Percentiles rank a stretch among this genome's conserved stretches.
These are phyloP conservation scores for Exophiala bonariae DNA, from an alignment of 2,329 filamentous ascomycete species.

Conservation along the genomic window DNA sequence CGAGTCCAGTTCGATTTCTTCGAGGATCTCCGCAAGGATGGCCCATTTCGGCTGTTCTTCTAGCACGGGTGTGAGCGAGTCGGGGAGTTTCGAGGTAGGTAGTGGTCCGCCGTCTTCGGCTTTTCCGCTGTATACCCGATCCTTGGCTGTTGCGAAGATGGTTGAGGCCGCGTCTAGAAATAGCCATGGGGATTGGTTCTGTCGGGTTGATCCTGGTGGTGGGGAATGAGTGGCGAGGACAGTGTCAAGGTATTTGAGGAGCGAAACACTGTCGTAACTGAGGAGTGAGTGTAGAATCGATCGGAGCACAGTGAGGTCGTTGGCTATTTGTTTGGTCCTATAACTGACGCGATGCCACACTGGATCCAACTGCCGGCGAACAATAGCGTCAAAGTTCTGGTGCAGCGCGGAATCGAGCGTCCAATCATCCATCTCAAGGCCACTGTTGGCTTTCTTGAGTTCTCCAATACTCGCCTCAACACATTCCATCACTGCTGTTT, in stretches of 20 bases:
- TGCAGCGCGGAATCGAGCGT: conserved; percentile 90
- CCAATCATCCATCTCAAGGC: conserved; percentile 95
- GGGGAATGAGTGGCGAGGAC: conserved; percentile 89
- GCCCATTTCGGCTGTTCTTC: conserved; percentile 96
- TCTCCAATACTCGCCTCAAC: conserved; percentile 94
- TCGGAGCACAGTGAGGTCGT: conserved; percentile 79
- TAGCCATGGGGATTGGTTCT: conserved; percentile 92
- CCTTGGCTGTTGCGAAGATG: conserved; percentile 87
- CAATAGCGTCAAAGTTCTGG: conserved; percentile 85
- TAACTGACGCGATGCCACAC: conserved; percentile 97
- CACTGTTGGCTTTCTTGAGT: conserved; percentile 84
- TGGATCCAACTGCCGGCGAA: conserved; percentile 86
- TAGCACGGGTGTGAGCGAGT: conserved; percentile 74
- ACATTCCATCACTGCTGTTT: conserved; percentile 92
- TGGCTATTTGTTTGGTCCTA: conserved; percentile 92
- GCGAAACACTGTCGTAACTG: conserved; percentile 84
- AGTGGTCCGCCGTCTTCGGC: conserved; percentile 59
- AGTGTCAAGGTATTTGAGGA: conserved; percentile 90
- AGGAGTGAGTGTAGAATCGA: conserved; percentile 79
- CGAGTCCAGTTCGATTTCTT: conserved; percentile 88
- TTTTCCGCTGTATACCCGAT: conserved; percentile 78
- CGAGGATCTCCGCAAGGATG: conserved; percentile 81
- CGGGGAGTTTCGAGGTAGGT: conserved; percentile 50
- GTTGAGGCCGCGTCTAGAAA: conserved; percentile 94
- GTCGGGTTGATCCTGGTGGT: conserved; percentile 79